Conservation (phyloP, 225 moss, liverwort and hornwort genomes). For the Thuidium tamariscinum region DNA sequence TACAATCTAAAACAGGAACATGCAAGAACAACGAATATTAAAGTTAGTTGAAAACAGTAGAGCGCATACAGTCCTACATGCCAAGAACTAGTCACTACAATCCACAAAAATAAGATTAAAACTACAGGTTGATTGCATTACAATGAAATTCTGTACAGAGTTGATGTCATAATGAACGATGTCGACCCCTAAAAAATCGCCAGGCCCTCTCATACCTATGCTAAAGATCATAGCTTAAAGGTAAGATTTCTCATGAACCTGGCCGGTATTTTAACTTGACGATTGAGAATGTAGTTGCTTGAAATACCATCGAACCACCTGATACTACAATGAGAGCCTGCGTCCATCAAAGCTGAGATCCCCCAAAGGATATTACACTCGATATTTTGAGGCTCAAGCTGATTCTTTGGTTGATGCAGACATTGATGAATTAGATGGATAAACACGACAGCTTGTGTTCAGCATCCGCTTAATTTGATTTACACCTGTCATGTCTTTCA, state of each 20-base stretch:
- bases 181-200: not conserved
- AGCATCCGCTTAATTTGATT: constrained; percentile 31
- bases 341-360: not conserved
- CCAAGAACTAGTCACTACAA: not conserved
- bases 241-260: not conserved
- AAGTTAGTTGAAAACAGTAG: not conserved
- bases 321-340: not conserved
- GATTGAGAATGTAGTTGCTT: not conserved
- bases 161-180: not conserved
- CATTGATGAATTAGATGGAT: not conserved
- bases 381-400: not conserved
- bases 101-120: not conserved
- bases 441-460: constrained; percentile 10
- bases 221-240: not conserved
- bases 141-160: not conserved
- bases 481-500: constrained; percentile 33
- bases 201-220: not conserved
- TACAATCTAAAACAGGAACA: not conserved
- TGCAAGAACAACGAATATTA: not conserved
- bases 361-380: not conserved
- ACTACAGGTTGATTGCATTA: not conserved
- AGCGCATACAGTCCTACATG: not conserved
- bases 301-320: not conserved
- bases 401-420: not conserved
- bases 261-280: not conserved